Evolutionary conservation across 1,139 yeast genomes (phyloP), one percentile per base, ranked within the genome.

Genomic region (Suhomyces bribrorum): DNA sequence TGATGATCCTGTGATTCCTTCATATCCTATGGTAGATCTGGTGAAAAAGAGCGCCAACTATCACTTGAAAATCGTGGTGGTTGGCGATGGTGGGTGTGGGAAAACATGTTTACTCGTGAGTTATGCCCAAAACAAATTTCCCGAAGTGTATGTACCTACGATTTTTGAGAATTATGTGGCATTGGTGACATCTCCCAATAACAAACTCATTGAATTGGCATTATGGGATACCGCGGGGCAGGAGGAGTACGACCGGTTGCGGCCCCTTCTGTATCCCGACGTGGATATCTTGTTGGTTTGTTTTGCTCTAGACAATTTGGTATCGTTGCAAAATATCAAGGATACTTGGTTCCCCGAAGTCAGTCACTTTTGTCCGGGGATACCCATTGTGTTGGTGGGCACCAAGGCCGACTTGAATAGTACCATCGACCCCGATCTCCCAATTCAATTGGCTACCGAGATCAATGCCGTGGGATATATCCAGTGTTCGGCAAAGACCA

Each of bases 151-250:
- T 55, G 89, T 86, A n/a, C 96, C 97, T 3, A 87, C 95, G 0
- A 86, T 89, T 16, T 88, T 88, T 63, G 96, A 88, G 53, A 87
- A 87, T 60, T 86, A 86, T 54, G 80, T 86, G 17, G 79, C 89
- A 8, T 77, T 78, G 36, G 79, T 86, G 5, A 59, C 63, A 29
- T 73, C 82, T 0, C 81, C 87, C 2, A 64, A 65, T 36, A 73
- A 71, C 29, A 77, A 79, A 47, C 56, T 72, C n/a, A 75, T 83
- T 42, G 94, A 80, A 63, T 68, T 87, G 54, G 92, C 86, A 18
- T 63, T 87, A 31, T 86, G 95, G 95, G 97, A 90, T 61, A 88
- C 97, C 0, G 96, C 96, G 0, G 96, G 96, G 4, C 96, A 88
- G 62, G 96, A 88, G 61, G 95, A 87, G 59, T 88, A 87, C 58